These are phyloP conservation scores for Henningerozyma blattae DNA, from an alignment of 805 yeast species.

Conservation along the genomic window DNA sequence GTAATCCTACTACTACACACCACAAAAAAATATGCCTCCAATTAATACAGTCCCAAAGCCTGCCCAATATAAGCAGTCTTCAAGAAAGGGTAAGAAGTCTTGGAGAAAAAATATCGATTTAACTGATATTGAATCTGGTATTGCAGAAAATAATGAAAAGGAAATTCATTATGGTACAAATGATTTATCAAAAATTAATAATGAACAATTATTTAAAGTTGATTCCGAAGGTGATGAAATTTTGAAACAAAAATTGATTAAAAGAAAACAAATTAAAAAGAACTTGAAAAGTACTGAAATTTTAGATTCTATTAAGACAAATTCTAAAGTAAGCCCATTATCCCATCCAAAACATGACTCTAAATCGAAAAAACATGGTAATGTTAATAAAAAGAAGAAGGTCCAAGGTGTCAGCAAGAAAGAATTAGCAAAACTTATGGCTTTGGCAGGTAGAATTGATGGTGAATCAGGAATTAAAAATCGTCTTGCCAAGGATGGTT, in stretches of 20 bases:
- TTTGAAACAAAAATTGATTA: constrained; percentile 28
- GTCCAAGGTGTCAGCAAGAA: constrained; percentile 54
- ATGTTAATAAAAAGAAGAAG: constrained; percentile 28
- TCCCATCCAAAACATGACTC: constrained; percentile 24
- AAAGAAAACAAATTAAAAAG: constrained; percentile 29
- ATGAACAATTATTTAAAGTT: constrained; percentile 30
- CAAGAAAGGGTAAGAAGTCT: constrained; percentile 86
- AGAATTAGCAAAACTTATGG: constrained; percentile 55
- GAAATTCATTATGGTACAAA: constrained; percentile 25
- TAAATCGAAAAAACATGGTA: constrained; percentile 26
- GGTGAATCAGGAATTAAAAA: constrained; percentile 42
- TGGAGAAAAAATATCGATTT: constrained; percentile 95
- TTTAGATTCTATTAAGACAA: constrained; percentile 37
- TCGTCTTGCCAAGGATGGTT: constrained; percentile 46
- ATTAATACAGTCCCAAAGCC: constrained; percentile 30
- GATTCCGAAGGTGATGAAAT: constrained; percentile 56
- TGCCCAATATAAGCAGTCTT: constrained; percentile 50
- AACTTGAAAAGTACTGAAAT: constrained; percentile 56
- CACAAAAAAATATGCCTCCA: constrained; percentile 10
- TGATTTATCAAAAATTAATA: constrained; percentile 14
- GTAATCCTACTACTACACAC: not conserved
- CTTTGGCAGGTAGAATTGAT: constrained; percentile 60
- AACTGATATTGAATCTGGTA: constrained; percentile 58
- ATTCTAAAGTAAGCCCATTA: constrained; percentile 69
- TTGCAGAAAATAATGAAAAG: constrained; percentile 60